These are phyloP conservation scores for Penicillium sp. DNA, from an alignment of 2,329 filamentous ascomycete species.

Conservation along the genomic window DNA sequence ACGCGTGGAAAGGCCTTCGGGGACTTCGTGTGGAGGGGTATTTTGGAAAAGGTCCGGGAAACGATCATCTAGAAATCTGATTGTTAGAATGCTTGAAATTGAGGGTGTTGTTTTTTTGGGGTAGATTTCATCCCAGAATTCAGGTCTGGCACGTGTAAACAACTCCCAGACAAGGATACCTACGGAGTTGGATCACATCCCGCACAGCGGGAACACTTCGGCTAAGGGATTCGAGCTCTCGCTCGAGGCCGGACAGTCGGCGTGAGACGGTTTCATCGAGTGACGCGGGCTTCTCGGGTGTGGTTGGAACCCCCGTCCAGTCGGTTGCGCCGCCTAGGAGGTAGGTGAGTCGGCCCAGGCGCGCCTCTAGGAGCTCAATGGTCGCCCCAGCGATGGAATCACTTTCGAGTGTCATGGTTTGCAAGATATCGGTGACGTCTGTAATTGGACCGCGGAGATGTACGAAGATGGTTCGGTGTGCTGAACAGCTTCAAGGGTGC, in stretches of 20 bases:
- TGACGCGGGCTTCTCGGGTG: constrained; percentile 31
- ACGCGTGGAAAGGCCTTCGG: constrained; percentile 33
- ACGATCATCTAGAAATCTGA: constrained; percentile 30
- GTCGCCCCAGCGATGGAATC: constrained; percentile 37
- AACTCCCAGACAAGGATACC: constrained; percentile 6
- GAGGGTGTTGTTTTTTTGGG: no score
- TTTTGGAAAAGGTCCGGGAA: constrained; percentile 41
- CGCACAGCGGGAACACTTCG: constrained; percentile 35
- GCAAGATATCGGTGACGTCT: not conserved
- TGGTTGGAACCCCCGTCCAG: constrained; percentile 37
- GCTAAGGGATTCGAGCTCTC: constrained; percentile 36
- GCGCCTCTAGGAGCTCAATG: constrained; percentile 42
- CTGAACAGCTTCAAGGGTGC: constrained; percentile 12
- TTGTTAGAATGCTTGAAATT: constrained; percentile 2
- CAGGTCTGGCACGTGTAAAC: no score
- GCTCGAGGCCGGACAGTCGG: constrained; percentile 37
- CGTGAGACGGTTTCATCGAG: constrained; percentile 38
- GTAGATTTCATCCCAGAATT: no score
- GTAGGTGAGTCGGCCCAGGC: constrained; percentile 42
- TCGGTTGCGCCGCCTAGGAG: constrained; percentile 40
- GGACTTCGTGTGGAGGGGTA: constrained; percentile 29
- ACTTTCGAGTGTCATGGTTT: constrained; percentile 33
- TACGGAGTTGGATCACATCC: constrained; percentile 42
- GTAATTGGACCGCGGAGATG: not conserved
- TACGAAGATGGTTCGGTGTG: not conserved